These are phyloP conservation scores for Trametes cubensis DNA, from an alignment of 768 basidiomycete genomes.

Conservation along the genomic window DNA sequence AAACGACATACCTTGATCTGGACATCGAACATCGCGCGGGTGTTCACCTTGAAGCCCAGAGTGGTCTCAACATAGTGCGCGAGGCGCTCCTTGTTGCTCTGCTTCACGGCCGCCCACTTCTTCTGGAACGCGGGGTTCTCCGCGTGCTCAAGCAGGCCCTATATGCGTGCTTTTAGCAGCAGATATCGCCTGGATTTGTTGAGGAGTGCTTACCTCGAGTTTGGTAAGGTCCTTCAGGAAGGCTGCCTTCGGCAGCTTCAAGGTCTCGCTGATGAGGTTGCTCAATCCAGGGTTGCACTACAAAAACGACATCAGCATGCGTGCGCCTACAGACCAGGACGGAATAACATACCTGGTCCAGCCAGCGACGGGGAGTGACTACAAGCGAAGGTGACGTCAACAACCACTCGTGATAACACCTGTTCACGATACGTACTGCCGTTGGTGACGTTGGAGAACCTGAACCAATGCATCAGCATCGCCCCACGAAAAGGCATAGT, in stretches of 20 bases:
- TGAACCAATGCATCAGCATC: conserved; percentile 27
- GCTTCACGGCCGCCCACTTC: conserved; percentile 85
- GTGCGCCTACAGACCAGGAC: not conserved
- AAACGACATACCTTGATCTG: conserved; percentile 68
- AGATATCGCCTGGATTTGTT: not conserved
- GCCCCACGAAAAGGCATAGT: not conserved
- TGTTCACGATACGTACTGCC: conserved; percentile 59
- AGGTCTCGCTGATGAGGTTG: conserved; percentile 79
- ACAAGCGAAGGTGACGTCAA: not conserved
- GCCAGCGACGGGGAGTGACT: conserved; percentile 94
- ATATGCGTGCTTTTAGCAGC: not conserved
- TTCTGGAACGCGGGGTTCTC: conserved; percentile 77
- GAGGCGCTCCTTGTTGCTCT: conserved; percentile 87
- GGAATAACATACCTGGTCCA: conserved; percentile 59
- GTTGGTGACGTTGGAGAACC: conserved; percentile 91
- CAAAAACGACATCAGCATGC: not conserved
- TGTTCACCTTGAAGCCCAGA: conserved; percentile 71
- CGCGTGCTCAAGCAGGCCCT: conserved; percentile 66
- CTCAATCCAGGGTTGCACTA: conserved; percentile 88
- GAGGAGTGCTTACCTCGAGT: conserved; percentile 47
- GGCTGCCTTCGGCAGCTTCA: conserved; percentile 68
- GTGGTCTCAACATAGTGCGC: conserved; percentile 74
- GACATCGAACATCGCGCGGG: conserved; percentile 86
- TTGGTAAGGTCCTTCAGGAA: conserved; percentile 87
- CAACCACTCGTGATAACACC: not conserved